These are phyloP conservation scores for Prunus armeniaca DNA, from an alignment of 306 rosid species.

Conservation along the genomic window DNA sequence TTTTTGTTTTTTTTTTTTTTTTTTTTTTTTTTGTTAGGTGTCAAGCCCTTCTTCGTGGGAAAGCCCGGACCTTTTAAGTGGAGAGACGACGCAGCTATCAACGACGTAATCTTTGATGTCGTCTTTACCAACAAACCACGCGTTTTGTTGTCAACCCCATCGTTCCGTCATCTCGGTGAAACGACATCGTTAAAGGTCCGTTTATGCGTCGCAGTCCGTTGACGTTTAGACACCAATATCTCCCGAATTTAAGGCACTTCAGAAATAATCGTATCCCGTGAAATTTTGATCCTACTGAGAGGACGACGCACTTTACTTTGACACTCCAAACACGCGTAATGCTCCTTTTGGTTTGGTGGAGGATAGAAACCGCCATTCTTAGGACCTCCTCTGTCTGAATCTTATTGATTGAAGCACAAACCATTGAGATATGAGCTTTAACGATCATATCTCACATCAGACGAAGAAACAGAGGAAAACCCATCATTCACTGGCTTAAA, in stretches of 20 bases:
- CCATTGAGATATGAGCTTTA: background rate
- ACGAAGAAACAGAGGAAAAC: slow-evolving; percentile 3
- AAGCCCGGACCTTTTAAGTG: background rate
- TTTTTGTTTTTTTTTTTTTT: too few relatives aligned
- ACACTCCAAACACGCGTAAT: slow-evolving; percentile 20
- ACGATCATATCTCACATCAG: background rate
- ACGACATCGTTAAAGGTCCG: background rate
- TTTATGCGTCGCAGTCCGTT: background rate
- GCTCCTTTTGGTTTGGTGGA: slow-evolving; percentile 9
- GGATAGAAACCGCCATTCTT: slow-evolving; percentile 9
- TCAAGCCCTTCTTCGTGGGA: too few relatives aligned
- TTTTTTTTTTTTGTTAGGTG: background rate
- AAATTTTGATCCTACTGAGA: background rate
- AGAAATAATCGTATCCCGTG: background rate
- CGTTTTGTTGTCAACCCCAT: background rate
- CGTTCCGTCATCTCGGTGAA: background rate
- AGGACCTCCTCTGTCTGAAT: background rate
- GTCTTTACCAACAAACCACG: background rate
- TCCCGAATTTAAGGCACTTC: background rate
- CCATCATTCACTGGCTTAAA: slow-evolving; percentile 10
- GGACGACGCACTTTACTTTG: background rate
- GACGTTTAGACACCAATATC: background rate
- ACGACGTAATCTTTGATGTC: background rate
- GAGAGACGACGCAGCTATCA: background rate
- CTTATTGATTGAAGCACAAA: background rate